Conservation (phyloP, 2,329 filamentous ascomycete species). For the Leptographium radiaticola region DNA sequence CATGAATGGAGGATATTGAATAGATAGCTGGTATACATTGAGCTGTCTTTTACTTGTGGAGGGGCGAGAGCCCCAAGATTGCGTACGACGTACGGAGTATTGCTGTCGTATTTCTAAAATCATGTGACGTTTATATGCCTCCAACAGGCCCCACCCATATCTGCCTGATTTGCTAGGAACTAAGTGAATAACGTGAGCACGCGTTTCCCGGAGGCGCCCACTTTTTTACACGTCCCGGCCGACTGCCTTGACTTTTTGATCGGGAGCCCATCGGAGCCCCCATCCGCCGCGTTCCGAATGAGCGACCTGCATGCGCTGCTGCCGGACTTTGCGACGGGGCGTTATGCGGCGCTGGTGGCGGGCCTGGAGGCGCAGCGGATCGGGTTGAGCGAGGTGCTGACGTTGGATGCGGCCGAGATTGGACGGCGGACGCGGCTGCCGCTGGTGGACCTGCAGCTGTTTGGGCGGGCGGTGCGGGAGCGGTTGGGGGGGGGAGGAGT, state of each 20-base stretch:
- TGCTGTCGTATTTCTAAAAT: too few species aligned
- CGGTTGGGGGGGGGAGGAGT: conserved; percentile 36
- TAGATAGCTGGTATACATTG: too few species aligned
- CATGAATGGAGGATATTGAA: too few species aligned
- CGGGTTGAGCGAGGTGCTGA: conserved; percentile 72
- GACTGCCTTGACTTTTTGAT: too few species aligned
- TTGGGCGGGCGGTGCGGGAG: conserved; percentile 29
- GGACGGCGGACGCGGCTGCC: conserved; percentile 77
- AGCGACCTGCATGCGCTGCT: conserved; percentile 76
- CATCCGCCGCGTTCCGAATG: conserved; percentile 34
- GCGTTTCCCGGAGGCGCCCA: not conserved
- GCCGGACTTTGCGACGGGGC: conserved; percentile 58
- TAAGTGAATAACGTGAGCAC: not conserved
- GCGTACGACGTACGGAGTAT: too few species aligned
- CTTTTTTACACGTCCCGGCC: too few species aligned
- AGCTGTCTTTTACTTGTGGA: too few species aligned
- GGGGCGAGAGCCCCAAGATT: too few species aligned
- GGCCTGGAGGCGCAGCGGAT: conserved; percentile 67
- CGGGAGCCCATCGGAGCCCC: too few species aligned
- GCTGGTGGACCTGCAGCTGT: conserved; percentile 62
- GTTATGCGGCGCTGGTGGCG: conserved; percentile 63
- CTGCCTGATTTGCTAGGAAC: not conserved
- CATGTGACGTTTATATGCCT: too few species aligned
- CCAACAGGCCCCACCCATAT: not conserved
- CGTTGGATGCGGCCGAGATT: conserved; percentile 68